A percentile compares a stretch with the other conserved stretches of the same genome.
phyloP scores from a whole-genome alignment of 78 protist genomes.

The Cavenderia fasciculata region DNA sequence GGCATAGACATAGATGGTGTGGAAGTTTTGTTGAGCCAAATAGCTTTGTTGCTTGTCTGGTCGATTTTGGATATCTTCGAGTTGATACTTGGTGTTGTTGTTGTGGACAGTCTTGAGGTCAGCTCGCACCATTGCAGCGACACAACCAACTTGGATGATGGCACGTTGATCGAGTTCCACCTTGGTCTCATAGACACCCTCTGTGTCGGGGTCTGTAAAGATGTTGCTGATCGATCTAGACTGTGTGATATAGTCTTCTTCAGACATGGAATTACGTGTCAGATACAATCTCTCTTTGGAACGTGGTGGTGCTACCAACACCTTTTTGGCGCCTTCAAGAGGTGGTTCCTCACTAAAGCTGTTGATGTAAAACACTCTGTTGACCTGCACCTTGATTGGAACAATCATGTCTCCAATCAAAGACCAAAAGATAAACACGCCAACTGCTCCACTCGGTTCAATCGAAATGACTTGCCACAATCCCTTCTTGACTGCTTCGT shows the following conservation, averaged over 20 bases:
- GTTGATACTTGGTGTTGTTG: conserved; percentile 7
- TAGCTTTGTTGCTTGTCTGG: background rate
- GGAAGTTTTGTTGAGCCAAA: conserved; percentile 11
- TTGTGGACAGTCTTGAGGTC: background rate
- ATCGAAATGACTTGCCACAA: conserved; percentile 52
- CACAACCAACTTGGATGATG: conserved; percentile 80
- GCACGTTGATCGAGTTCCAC: conserved; percentile 86
- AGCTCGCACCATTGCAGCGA: background rate
- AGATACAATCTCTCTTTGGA: conserved; percentile 27
- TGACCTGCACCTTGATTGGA: conserved; percentile 72
- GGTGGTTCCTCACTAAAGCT: conserved; percentile 21
- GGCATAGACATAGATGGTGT: conserved; percentile 65
- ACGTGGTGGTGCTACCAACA: conserved; percentile 50
- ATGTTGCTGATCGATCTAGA: conserved; percentile 25
- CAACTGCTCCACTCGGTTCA: conserved; percentile 18
- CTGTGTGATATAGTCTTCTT: conserved; percentile 35
- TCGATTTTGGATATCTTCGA: conserved; percentile 26
- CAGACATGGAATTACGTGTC: conserved; percentile 59
- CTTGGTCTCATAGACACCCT: conserved; percentile 91
- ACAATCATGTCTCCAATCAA: conserved; percentile 55
- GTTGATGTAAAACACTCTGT: conserved; percentile 89
- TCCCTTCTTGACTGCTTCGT: conserved; percentile 33
- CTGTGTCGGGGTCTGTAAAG: conserved; percentile 80
- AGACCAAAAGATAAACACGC: conserved; percentile 62
- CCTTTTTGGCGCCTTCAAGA: background rate